These are phyloP conservation scores for Singerocomus rubriflavus DNA, from an alignment of 1,284 basidiomycete genomes.

Conservation along the genomic window DNA sequence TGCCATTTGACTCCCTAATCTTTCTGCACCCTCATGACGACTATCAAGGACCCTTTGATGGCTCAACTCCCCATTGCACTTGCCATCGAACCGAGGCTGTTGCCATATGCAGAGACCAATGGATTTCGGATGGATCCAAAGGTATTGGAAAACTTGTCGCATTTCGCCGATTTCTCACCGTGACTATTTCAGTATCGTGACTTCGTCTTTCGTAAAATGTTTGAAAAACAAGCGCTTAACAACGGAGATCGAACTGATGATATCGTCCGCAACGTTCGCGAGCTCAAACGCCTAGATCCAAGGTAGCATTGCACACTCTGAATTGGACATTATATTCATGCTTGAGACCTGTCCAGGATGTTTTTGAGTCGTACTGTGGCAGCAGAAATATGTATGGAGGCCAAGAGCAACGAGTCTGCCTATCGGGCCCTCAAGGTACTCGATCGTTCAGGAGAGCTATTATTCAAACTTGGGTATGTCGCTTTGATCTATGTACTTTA, in stretches of 20 bases:
- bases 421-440: constrained; percentile 64
- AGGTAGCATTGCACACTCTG: constrained; percentile 38
- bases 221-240: constrained; percentile 54
- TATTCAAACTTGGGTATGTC: constrained; percentile 55
- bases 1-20: constrained; percentile 9
- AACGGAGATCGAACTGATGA: constrained; percentile 55
- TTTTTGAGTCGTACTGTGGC: constrained; percentile 75
- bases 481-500: constrained; percentile 24
- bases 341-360: constrained; percentile 47
- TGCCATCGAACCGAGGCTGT: constrained; percentile 69
- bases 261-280: constrained; percentile 63
- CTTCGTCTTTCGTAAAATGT: constrained; percentile 79
- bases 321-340: constrained; percentile 11
- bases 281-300: constrained; percentile 61
- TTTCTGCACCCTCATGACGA: constrained; percentile 12
- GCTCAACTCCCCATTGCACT: constrained; percentile 69
- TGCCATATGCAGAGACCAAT: constrained; percentile 66
- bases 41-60: constrained; percentile 66
- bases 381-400: constrained; percentile 76
- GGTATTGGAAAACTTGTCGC: constrained; percentile 35
- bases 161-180: constrained; percentile 14
- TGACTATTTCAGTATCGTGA: constrained; percentile 60
- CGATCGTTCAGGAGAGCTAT: constrained; percentile 56
- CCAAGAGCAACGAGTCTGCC: constrained; percentile 60
- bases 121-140: constrained; percentile 74